phyloP scores from a whole-genome alignment of 2,329 filamentous ascomycete genomes.

The Colletotrichum tropicicola region DNA sequence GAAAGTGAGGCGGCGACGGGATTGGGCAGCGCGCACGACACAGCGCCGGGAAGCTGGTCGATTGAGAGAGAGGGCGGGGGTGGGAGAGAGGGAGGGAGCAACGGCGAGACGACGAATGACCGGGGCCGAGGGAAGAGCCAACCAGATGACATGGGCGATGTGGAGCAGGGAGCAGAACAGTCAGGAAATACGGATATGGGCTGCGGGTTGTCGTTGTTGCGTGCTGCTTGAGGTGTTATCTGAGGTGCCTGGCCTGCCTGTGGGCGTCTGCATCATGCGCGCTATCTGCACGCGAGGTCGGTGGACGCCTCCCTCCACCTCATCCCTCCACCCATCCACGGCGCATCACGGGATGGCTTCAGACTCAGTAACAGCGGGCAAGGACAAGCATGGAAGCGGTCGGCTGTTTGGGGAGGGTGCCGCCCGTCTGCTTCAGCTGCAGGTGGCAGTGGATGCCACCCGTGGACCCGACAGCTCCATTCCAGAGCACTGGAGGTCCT shows the following conservation, averaged over 20 bases:
- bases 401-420: background rate
- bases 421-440: background rate
- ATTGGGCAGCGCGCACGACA: constrained; percentile 24
- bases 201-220: background rate
- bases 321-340: background rate
- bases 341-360: background rate
- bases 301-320: constrained; percentile 1
- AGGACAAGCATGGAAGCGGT: background rate
- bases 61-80: constrained; percentile 25
- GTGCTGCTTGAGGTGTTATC: background rate
- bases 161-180: no score
- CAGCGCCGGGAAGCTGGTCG: constrained; percentile 2
- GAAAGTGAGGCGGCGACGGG: constrained; percentile 30
- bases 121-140: no score
- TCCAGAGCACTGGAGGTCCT: background rate
- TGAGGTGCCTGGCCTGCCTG: background rate
- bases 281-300: constrained; percentile 11
- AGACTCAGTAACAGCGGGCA: no score
- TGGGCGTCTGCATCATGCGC: background rate
- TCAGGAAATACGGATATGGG: no score
- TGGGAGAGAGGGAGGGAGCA: background rate
- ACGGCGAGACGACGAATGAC: background rate
- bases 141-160: no score
- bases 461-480: background rate
- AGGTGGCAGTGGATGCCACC: background rate